Evolutionary conservation across 2,329 filamentous ascomycete species (phyloP).

Genomic region (Mollisiaceae sp.): DNA sequence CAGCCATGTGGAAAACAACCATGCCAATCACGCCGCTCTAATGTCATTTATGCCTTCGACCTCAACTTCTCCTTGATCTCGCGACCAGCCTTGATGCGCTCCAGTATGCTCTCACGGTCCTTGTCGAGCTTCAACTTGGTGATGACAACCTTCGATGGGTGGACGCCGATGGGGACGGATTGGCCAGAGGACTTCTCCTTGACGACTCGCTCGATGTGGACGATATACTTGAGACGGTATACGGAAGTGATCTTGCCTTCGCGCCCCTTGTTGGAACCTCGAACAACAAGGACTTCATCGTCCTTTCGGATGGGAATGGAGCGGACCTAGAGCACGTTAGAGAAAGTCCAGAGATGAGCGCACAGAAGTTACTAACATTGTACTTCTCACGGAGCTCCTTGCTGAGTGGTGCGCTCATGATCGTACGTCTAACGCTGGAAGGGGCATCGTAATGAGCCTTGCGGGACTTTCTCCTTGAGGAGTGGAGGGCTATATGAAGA

Average conservation of each 20-base stretch:
- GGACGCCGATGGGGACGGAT: conserved; percentile 91
- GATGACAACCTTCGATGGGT: conserved; percentile 96
- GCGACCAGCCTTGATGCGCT: conserved; percentile 81
- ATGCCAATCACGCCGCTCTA: conserved; percentile 35
- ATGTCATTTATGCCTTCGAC: conserved; percentile 32
- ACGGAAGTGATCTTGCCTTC: conserved; percentile 98
- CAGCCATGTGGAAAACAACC: conserved; percentile 27
- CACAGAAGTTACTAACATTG: conserved; percentile 71
- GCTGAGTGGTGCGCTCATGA: conserved; percentile 95
- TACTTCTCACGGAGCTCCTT: conserved; percentile 99
- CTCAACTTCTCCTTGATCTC: conserved; percentile 71
- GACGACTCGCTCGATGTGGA: conserved; percentile 95
- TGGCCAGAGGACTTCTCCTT: conserved; percentile 98
- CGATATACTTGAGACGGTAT: conserved; percentile 97
- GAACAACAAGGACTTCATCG: conserved; percentile 91
- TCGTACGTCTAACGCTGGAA: conserved; percentile 90
- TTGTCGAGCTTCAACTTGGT: conserved; percentile 99
- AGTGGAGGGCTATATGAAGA: conserved; percentile 61
- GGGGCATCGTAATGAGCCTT: conserved; percentile 98
- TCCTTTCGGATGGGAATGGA: conserved; percentile 97
- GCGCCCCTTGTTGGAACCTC: conserved; percentile 94
- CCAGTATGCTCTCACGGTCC: conserved; percentile 87
- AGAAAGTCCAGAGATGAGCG: background rate
- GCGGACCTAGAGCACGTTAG: conserved; percentile 70
- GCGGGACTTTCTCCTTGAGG: conserved; percentile 97